phyloP scores from a whole-genome alignment of 352 stramenopile genomes.

The Globisporangium paddicum region DNA sequence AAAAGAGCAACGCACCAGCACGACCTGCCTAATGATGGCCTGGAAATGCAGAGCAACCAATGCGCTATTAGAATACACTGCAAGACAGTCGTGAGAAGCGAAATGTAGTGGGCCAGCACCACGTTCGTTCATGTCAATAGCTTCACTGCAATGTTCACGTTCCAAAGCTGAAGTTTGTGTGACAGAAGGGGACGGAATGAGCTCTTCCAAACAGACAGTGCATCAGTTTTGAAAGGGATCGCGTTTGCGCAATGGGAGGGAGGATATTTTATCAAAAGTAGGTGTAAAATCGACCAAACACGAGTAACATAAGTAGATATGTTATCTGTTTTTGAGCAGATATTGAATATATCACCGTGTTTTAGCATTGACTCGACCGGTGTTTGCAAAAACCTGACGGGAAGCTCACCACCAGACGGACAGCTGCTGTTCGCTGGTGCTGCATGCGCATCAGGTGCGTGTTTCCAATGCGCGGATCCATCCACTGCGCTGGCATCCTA shows the following conservation, averaged over 20 bases:
- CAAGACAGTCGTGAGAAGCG: neutral
- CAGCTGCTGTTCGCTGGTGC: no score
- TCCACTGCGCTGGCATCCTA: no score
- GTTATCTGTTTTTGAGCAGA: no score
- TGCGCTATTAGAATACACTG: neutral
- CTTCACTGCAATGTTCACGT: neutral
- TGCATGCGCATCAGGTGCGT: no score
- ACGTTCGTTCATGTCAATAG: neutral
- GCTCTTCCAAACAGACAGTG: neutral
- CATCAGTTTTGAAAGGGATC: neutral
- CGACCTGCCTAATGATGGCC: neutral
- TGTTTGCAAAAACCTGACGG: constrained; percentile 1
- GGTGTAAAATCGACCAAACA: no score
- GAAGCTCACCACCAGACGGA: neutral
- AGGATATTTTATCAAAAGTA: no score
- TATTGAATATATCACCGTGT: no score
- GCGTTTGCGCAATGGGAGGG: neutral
- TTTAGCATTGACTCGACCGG: no score
- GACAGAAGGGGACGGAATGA: neutral
- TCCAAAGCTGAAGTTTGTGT: constrained; percentile 16
- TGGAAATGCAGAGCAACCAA: neutral
- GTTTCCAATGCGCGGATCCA: no score
- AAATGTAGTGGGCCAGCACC: neutral
- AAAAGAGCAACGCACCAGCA: neutral
- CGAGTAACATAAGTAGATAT: no score